Evolutionary conservation across 129 eudicot species (phyloP).

Genomic region (Helianthus tuberosus): DNA sequence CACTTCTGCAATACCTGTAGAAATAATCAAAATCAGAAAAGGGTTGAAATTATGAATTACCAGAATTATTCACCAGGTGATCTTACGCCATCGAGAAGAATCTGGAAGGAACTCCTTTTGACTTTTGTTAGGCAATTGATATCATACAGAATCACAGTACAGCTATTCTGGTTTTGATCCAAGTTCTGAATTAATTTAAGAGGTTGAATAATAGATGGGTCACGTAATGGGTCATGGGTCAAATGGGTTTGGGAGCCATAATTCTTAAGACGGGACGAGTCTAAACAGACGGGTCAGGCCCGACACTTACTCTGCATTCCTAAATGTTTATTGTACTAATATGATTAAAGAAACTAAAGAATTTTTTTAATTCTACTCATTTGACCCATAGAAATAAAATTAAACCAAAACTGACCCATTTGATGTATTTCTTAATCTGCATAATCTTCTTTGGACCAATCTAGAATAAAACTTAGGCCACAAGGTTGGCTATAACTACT

Average conservation of each 20-base stretch:
- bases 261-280: background rate
- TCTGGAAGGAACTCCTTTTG: conserved; percentile 18
- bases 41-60: conserved; percentile 3
- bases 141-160: background rate
- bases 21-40: conserved; percentile 8
- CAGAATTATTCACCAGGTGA: background rate
- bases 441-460: conserved; percentile 22
- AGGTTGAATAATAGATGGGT: background rate
- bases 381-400: background rate
- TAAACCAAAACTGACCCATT: background rate
- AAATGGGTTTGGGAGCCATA: background rate
- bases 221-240: background rate
- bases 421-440: conserved; percentile 8
- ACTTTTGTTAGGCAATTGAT: conserved; percentile 19
- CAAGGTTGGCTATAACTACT: conserved; percentile 12
- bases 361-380: background rate
- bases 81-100: conserved; percentile 11
- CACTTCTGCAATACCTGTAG: conserved; percentile 20
- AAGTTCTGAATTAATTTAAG: background rate
- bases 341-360: background rate
- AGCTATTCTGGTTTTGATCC: background rate
- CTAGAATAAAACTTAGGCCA: conserved; percentile 20
- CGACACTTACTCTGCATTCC: background rate
- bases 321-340: background rate
- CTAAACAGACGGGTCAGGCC: background rate